Conservation (phyloP, 1,284 basidiomycete species). For the Athelia psychrophila region DNA sequence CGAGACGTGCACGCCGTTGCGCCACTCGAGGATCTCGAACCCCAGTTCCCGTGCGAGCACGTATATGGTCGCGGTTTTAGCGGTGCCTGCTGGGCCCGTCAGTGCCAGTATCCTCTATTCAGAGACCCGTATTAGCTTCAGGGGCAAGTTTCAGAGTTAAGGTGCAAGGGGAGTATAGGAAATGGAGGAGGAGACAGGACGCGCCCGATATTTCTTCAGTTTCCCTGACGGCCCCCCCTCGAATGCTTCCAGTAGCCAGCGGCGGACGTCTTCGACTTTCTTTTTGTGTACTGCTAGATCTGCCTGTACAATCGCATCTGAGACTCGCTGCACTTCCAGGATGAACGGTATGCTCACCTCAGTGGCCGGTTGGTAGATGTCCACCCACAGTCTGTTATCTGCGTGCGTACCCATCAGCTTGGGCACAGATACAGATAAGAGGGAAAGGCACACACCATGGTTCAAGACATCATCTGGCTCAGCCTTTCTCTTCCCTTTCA, state of each 20-base stretch:
- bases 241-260: conserved; percentile 86
- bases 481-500: conserved; percentile 49
- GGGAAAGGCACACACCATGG: conserved; percentile 5
- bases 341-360: conserved; percentile 43
- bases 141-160: background rate
- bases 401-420: conserved; percentile 2
- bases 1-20: conserved; percentile 46
- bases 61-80: conserved; percentile 84
- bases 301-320: conserved; percentile 37
- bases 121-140: background rate
- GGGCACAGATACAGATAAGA: background rate
- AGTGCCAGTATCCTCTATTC: conserved; percentile 83
- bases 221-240: conserved; percentile 64
- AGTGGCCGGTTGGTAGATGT: conserved; percentile 65
- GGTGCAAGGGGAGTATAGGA: background rate
- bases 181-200: conserved; percentile 21
- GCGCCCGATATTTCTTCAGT: conserved; percentile 75
- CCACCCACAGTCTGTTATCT: conserved; percentile 72
- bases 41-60: conserved; percentile 75
- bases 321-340: too few relatives aligned
- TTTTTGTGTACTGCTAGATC: conserved; percentile 88
- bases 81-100: conserved; percentile 88
- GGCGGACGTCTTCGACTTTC: conserved; percentile 83
- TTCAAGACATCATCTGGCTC: conserved; percentile 18
- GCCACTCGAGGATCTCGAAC: conserved; percentile 88